Conservation (phyloP, 208 protist genomes). For the Trypanosoma melophagium region DNA sequence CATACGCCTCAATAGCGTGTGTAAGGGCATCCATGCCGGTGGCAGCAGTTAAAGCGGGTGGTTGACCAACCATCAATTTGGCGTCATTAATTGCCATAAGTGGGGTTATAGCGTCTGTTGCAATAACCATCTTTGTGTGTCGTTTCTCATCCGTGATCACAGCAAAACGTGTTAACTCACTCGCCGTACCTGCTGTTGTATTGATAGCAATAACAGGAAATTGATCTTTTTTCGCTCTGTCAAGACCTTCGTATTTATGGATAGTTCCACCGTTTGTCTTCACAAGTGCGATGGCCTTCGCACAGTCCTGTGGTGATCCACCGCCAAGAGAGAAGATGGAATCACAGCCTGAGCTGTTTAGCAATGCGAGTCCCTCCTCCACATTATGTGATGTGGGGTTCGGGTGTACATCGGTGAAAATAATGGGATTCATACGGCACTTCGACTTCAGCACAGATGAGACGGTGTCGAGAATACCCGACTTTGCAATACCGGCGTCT, state of each 20-base stretch:
- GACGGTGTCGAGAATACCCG: constrained; percentile 57
- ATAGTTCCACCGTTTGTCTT: constrained; percentile 71
- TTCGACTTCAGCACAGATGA: constrained; percentile 53
- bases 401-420: constrained; percentile 65
- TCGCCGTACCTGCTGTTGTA: constrained; percentile 89
- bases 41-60: constrained; percentile 77
- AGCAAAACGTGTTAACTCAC: constrained; percentile 88
- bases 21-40: constrained; percentile 91
- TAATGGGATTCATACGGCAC: constrained; percentile 42
- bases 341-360: constrained; percentile 55
- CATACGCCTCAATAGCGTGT: constrained; percentile 88
- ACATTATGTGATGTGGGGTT: constrained; percentile 71
- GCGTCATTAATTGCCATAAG: constrained; percentile 83
- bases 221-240: constrained; percentile 45
- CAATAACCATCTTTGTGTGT: constrained; percentile 72
- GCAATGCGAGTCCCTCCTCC: constrained; percentile 45
- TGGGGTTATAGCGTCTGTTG: constrained; percentile 54
- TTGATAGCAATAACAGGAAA: constrained; percentile 78
- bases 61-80: constrained; percentile 76
- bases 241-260: constrained; percentile 58
- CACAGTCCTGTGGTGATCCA: constrained; percentile 84
- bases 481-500: constrained; percentile 55
- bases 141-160: constrained; percentile 81
- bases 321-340: constrained; percentile 81
- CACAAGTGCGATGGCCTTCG: constrained; percentile 82